Evolutionary conservation across 441 rosid genomes (phyloP).

Genomic region (Pelargonium hybrid): DNA sequence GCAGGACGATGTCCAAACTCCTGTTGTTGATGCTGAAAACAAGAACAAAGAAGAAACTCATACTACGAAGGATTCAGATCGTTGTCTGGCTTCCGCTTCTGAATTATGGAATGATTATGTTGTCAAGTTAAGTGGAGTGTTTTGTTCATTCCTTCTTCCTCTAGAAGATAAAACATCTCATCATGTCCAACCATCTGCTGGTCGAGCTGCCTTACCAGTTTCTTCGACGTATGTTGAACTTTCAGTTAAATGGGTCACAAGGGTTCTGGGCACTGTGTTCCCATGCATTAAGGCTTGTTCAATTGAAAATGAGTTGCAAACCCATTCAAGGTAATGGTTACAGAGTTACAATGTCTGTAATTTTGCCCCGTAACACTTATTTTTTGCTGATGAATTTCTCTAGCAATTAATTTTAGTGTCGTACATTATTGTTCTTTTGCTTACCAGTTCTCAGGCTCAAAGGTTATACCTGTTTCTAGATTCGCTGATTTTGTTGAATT

Average conservation of each 20-base stretch:
- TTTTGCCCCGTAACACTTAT: not conserved
- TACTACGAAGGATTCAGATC: conserved; percentile 23
- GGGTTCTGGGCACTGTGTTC: conserved; percentile 55
- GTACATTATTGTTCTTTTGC: not conserved
- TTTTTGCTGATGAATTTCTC: conserved; percentile 1
- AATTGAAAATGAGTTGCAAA: conserved; percentile 47
- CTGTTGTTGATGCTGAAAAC: conserved; percentile 20
- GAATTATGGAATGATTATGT: conserved; percentile 49
- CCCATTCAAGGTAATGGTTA: conserved; percentile 41
- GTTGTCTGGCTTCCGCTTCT: conserved; percentile 29
- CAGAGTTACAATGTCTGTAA: not conserved
- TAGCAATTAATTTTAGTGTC: not conserved
- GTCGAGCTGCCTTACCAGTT: conserved; percentile 30
- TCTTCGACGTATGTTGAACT: conserved; percentile 54
- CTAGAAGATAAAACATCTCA: conserved; percentile 37
- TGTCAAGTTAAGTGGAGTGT: conserved; percentile 42
- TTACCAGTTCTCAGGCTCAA: conserved; percentile 8
- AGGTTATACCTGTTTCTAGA: not conserved
- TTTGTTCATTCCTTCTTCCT: conserved; percentile 52
- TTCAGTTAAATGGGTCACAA: conserved; percentile 61
- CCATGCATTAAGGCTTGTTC: conserved; percentile 67
- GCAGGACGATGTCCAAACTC: conserved; percentile 26
- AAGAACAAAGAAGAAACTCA: conserved; percentile 18
- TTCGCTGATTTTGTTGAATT: conserved; percentile 4
- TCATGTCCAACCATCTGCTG: conserved; percentile 25